phyloP scores from a whole-genome alignment of 306 rosid genomes.

The Quillaja saponaria region DNA sequence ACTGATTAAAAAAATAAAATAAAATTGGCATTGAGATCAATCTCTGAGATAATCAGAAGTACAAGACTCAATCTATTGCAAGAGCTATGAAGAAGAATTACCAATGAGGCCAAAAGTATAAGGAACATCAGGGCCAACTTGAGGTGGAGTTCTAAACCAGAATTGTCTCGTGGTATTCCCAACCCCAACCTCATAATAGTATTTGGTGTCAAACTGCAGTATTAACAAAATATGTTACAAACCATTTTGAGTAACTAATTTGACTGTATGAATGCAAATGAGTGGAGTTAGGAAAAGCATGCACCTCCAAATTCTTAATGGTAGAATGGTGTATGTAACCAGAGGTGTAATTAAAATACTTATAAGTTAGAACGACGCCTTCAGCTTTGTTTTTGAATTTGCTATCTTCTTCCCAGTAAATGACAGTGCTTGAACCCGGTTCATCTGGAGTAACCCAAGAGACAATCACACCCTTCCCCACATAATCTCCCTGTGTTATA shows the following conservation, averaged over 20 bases:
- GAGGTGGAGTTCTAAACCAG: slow-evolving; percentile 85
- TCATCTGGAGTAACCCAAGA: slow-evolving; percentile 70
- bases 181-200: slow-evolving; percentile 73
- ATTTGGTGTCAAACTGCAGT: slow-evolving; percentile 74
- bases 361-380: slow-evolving; percentile 49
- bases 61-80: too few species aligned
- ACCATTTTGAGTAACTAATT: not conserved
- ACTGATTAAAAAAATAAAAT: too few species aligned
- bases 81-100: too few species aligned
- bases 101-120: slow-evolving; percentile 92
- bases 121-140: slow-evolving; percentile 87
- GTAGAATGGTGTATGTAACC: slow-evolving; percentile 73
- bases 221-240: not conserved
- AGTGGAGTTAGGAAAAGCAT: not conserved
- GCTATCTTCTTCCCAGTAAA: slow-evolving; percentile 50
- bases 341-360: slow-evolving; percentile 62
- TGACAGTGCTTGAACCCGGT: slow-evolving; percentile 60
- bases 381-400: slow-evolving; percentile 34
- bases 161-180: slow-evolving; percentile 57
- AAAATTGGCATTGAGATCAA: too few species aligned
- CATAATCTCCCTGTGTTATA: slow-evolving; percentile 82
- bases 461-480: slow-evolving; percentile 64
- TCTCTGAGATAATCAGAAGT: too few species aligned
- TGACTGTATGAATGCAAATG: not conserved
- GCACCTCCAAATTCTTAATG: slow-evolving; percentile 43